A percentile compares a stretch with the other conserved stretches of the same genome.
Conservation (phyloP, 768 basidiomycete genomes). For the Tulasnella sp. region DNA sequence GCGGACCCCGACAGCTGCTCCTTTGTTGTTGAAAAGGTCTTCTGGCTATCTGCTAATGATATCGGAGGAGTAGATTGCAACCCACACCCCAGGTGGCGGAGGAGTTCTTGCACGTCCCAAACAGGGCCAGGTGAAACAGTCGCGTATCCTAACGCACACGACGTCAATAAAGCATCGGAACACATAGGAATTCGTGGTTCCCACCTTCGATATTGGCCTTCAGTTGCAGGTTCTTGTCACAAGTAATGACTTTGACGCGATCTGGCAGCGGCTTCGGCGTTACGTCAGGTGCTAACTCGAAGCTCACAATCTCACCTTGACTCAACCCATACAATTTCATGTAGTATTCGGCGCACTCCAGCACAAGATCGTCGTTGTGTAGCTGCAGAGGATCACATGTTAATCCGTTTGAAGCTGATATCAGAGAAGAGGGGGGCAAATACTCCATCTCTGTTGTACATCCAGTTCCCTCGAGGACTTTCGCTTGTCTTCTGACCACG, state of each 20-base stretch:
- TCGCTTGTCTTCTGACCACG: conserved; percentile 52
- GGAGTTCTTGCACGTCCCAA: neutral
- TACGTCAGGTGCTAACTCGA: neutral
- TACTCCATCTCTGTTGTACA: conserved; percentile 37
- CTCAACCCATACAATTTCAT: conserved; percentile 13
- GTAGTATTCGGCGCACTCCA: conserved; percentile 68
- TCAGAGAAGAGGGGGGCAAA: conserved; percentile 20
- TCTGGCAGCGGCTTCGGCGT: neutral
- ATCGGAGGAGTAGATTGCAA: neutral
- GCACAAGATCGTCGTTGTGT: conserved; percentile 57
- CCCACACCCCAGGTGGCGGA: neutral
- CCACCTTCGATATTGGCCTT: conserved; percentile 40
- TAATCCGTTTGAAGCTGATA: conserved; percentile 18
- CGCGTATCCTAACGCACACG: conserved; percentile 4
- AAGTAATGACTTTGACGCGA: conserved; percentile 49
- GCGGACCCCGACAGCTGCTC: neutral
- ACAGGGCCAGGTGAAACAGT: conserved; percentile 7
- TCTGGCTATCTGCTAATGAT: neutral
- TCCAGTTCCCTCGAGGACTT: conserved; percentile 51
- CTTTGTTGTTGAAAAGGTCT: neutral
- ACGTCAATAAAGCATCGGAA: neutral
- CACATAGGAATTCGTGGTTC: conserved; percentile 15
- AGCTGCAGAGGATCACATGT: conserved; percentile 27
- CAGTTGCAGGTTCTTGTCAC: conserved; percentile 56
- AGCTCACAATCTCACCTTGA: too few species aligned